A percentile compares a stretch with the other conserved stretches of the same genome.
These are phyloP conservation scores for Clarireedia sp. DNA, from an alignment of 2,329 filamentous ascomycete species.

Conservation along the genomic window DNA sequence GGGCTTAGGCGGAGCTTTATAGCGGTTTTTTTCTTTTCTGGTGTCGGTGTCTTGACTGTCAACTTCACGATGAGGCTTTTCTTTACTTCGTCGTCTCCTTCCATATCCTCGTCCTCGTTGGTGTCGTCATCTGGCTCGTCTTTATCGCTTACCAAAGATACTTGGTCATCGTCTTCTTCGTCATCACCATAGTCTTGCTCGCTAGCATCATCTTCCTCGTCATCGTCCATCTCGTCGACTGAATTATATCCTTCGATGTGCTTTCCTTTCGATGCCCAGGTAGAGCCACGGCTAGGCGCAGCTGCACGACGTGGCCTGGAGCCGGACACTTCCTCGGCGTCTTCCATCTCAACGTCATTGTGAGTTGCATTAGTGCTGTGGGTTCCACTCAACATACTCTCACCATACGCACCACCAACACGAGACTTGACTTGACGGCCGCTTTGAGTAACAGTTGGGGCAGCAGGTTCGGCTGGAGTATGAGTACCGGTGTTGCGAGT, in stretches of 20 bases:
- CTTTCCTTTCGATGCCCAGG: constrained; percentile 33
- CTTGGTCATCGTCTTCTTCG: constrained; percentile 60
- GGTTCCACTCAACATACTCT: constrained; percentile 45
- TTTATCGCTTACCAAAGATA: constrained; percentile 49
- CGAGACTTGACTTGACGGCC: constrained; percentile 71
- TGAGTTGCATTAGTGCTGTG: constrained; percentile 7
- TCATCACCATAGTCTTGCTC: constrained; percentile 70
- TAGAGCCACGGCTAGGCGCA: constrained; percentile 17
- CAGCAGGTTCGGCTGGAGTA: constrained; percentile 62
- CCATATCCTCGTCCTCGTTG: constrained; percentile 34
- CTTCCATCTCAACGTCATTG: constrained; percentile 37
- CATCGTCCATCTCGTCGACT: constrained; percentile 48
- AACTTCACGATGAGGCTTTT: constrained; percentile 69
- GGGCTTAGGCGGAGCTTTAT: constrained; percentile 21
- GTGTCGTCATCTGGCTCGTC: constrained; percentile 48
- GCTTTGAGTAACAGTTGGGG: constrained; percentile 67
- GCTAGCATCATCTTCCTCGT: constrained; percentile 58
- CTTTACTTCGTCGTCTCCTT: constrained; percentile 46
- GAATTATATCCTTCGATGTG: constrained; percentile 49
- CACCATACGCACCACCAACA: constrained; percentile 46
- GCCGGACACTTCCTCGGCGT: constrained; percentile 28
- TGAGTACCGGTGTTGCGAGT: constrained; percentile 66
- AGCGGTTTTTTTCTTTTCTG: constrained; percentile 23
- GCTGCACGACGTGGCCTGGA: constrained; percentile 36
- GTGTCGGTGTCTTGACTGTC: constrained; percentile 35